A percentile compares a stretch with the other conserved stretches of the same genome.
Conservation (phyloP, 2,329 filamentous ascomycete genomes). For the Pseudogymnoascus pannorum region DNA sequence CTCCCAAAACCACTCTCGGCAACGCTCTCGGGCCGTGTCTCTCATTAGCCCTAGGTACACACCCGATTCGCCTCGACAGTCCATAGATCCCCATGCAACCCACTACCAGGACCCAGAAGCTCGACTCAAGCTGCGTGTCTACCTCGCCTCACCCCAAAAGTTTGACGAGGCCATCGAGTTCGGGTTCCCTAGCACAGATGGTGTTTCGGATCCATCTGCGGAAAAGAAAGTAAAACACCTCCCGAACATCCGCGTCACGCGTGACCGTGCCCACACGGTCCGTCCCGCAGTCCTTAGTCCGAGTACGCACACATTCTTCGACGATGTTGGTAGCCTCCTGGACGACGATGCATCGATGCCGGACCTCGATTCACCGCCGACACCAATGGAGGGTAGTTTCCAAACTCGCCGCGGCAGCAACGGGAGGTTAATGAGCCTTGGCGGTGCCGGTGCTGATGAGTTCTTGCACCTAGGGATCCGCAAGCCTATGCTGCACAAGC, state of each 20-base stretch:
- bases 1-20: constrained; percentile 21
- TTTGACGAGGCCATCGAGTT: constrained; percentile 95
- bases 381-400: constrained; percentile 26
- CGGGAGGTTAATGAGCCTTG: constrained; percentile 15
- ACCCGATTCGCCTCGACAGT: constrained; percentile 39
- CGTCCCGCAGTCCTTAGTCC: constrained; percentile 12
- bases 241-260: constrained; percentile 18
- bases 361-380: constrained; percentile 48
- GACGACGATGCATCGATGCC: constrained; percentile 48
- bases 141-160: constrained; percentile 82
- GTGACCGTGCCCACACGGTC: constrained; percentile 10
- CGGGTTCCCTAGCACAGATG: constrained; percentile 68
- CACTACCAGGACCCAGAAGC: constrained; percentile 90
- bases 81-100: constrained; percentile 63
- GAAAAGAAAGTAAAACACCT: constrained; percentile 27
- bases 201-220: constrained; percentile 25
- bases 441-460: constrained; percentile 33
- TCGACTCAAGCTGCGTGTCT: constrained; percentile 75
- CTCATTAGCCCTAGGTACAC: constrained; percentile 42
- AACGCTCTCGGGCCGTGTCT: constrained; percentile 49
- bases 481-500: constrained; percentile 23
- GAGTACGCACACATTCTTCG: constrained; percentile 44
- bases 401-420: constrained; percentile 21
- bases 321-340: constrained; percentile 49
- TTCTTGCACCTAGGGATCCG: constrained; percentile 26